phyloP scores from a whole-genome alignment of 768 basidiomycete species.

The Gloeostereum incarnatum region DNA sequence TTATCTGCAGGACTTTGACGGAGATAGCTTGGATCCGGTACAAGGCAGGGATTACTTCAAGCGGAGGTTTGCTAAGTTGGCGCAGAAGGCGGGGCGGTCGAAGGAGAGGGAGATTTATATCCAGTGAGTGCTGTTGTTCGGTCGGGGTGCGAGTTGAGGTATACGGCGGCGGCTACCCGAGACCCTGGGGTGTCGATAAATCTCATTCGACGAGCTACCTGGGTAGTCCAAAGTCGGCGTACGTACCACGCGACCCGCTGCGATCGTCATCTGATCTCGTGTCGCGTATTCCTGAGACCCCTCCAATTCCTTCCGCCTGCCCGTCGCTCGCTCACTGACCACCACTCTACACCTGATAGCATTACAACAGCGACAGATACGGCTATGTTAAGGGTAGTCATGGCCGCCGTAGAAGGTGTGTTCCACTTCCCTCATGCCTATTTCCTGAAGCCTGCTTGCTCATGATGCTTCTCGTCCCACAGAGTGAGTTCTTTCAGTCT shows the following conservation, averaged over 20 bases:
- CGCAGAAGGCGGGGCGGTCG: constrained; percentile 76
- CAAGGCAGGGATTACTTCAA: constrained; percentile 89
- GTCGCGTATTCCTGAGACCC: background rate
- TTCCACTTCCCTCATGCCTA: no score
- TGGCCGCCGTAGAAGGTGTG: constrained; percentile 93
- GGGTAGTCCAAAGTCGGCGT: no score
- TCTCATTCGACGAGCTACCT: no score
- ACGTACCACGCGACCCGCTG: no score
- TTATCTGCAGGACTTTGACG: constrained; percentile 68
- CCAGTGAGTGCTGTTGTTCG: constrained; percentile 51
- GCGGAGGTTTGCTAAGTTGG: constrained; percentile 70
- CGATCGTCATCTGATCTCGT: no score
- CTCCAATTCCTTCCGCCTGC: background rate
- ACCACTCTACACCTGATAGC: constrained; percentile 28
- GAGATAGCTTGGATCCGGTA: constrained; percentile 59
- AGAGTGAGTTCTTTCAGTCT: constrained; percentile 1
- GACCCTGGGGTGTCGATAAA: no score
- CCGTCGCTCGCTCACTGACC: background rate
- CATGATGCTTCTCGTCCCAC: background rate
- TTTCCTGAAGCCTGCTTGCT: background rate
- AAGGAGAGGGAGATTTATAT: constrained; percentile 90
- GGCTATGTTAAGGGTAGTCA: constrained; percentile 78
- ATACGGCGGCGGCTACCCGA: no score
- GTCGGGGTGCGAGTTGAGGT: no score
- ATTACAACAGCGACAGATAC: constrained; percentile 90